Evolutionary conservation across 345 rosid genomes (phyloP).

Genomic region (Hypericum perforatum): DNA sequence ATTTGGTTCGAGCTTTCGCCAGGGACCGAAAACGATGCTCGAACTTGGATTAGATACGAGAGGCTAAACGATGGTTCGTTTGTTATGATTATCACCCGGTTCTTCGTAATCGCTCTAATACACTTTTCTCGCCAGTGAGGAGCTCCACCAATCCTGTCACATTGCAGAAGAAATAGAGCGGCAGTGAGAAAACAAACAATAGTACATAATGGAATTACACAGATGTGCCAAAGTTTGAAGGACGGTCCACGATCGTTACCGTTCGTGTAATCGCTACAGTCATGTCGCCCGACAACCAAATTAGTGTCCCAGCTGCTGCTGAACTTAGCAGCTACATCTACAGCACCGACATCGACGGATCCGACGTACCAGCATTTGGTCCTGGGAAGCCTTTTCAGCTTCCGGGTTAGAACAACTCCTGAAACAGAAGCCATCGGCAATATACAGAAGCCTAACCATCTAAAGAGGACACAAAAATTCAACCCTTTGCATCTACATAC

Average conservation of each 20-base stretch:
- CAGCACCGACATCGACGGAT: slow-evolving; percentile 30
- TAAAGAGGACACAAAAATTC: too few relatives aligned
- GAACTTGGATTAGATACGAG: too few relatives aligned
- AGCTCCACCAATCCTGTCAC: slow-evolving; percentile 61
- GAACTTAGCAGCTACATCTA: slow-evolving; percentile 40
- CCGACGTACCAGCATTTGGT: slow-evolving; percentile 72
- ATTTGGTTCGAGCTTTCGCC: too few relatives aligned
- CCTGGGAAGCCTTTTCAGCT: slow-evolving; percentile 44
- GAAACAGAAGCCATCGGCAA: not conserved
- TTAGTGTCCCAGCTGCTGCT: slow-evolving; percentile 46
- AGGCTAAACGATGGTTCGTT: too few relatives aligned
- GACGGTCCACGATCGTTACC: slow-evolving; percentile 28
- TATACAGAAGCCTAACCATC: not conserved
- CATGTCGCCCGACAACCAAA: slow-evolving; percentile 58
- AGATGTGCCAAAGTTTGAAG: not conserved
- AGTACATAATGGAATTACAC: not conserved
- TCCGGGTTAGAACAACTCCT: slow-evolving; percentile 50
- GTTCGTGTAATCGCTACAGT: slow-evolving; percentile 65
- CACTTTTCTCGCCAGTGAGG: slow-evolving; percentile 53
- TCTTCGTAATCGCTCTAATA: slow-evolving; percentile 36
- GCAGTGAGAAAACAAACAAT: not conserved
- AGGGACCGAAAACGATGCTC: too few relatives aligned
- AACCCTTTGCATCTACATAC: too few relatives aligned
- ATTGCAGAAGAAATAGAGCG: not conserved
- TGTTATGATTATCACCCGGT: not conserved